Evolutionary conservation across 345 rosid genomes (phyloP).

Genomic region (Hevea brasiliensis): DNA sequence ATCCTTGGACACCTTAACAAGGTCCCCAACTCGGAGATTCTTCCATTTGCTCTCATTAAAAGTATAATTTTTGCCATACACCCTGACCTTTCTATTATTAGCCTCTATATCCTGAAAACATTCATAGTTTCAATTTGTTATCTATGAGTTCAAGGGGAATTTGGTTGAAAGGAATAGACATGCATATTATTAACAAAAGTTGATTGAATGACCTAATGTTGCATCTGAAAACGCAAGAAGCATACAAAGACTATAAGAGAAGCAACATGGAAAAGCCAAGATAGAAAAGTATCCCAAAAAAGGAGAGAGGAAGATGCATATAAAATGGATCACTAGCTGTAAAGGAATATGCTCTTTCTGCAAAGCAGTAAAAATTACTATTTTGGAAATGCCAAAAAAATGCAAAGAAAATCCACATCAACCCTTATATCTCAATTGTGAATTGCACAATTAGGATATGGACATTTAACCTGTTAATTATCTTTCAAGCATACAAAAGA

Average conservation of each 20-base stretch:
- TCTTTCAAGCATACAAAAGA: background rate
- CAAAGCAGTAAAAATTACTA: background rate
- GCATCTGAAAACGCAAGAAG: background rate
- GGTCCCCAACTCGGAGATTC: slow-evolving; percentile 70
- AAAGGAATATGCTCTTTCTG: background rate
- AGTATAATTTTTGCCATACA: slow-evolving; percentile 33
- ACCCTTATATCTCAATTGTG: background rate
- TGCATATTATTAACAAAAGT: background rate
- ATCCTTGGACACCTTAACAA: slow-evolving; percentile 65
- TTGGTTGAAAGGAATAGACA: background rate
- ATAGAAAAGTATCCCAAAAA: background rate
- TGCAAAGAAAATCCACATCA: background rate
- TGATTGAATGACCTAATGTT: background rate
- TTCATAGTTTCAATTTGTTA: slow-evolving; percentile 14
- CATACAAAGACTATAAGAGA: background rate
- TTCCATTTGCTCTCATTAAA: slow-evolving; percentile 65
- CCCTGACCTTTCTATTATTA: slow-evolving; percentile 66
- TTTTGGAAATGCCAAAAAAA: background rate
- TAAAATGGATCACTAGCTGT: background rate
- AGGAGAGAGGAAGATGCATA: background rate
- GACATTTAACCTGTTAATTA: background rate
- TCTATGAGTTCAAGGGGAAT: background rate
- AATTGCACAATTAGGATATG: background rate
- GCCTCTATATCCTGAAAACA: slow-evolving; percentile 76
- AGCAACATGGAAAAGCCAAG: background rate